Base-by-base conservation (phyloP, 2,329 filamentous ascomycete genomes). In the Calonectria pseudoturangicola region DNA sequence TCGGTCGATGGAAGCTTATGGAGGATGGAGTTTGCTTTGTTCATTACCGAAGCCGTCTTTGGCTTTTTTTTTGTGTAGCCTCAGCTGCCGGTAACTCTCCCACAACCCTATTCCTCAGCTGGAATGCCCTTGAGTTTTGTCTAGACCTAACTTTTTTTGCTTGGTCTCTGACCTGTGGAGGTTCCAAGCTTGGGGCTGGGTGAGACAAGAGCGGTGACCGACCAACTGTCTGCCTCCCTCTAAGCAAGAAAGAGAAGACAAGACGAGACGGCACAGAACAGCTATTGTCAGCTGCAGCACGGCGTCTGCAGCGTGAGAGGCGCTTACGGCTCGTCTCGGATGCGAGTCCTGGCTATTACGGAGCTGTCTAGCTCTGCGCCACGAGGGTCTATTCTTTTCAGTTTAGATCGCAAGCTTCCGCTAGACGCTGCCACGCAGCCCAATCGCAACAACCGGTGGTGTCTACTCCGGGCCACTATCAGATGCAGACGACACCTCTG, bases 61-160 rank as follows among this genome's bases (percentile, higher is more conserved):
- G 39, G 54, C 33, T 60, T 60, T 60, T 60, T 60, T 39, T 21
- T 60, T 60, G 54, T 60, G 54, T 36, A 41, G 54, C 18, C 54
- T 60, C 54, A 60, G 54, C 21, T 60, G 54, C 21, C 54, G 54
- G 54, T 21, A 60, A 60, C 54, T 60, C 33, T 60, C 54, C 54
- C 33, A 16, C 54, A 60, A 60, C 36, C 54, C 54, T 60, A 60
- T 60, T 60, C 54, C 21, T 39, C 54, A n/a, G 54, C 54, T 60
- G 54, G 54, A 60, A 60, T 60, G 54, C 36, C 36, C 54, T 60
- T 60, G 54, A 60, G 54, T 60, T 60, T 60, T 60, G 33, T 18
- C 54, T 27, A 43, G 54, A 9, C 36, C 13, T 3, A 39, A 36
- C 30, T 27, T 3, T 36, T 58, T 21, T 21, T 36, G 18, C 25